phyloP scores from a whole-genome alignment of 306 rosid species.

The Calophaca sinica region DNA sequence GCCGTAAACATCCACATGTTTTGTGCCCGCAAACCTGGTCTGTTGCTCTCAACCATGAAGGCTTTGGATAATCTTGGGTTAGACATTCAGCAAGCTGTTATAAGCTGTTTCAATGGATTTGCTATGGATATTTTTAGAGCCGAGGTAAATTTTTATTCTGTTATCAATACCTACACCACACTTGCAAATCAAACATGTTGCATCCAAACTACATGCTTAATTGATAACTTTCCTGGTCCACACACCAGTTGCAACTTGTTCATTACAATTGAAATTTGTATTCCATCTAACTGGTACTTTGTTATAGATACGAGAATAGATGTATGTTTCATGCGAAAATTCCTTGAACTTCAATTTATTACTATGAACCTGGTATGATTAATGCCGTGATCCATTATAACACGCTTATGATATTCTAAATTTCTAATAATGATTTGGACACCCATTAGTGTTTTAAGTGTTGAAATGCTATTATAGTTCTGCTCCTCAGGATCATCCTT shows the following conservation, averaged over 20 bases:
- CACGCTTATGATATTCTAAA: not conserved
- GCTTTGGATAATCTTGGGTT: conserved; percentile 86
- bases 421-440: conserved; percentile 9
- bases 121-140: conserved; percentile 92
- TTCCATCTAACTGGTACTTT: too few relatives aligned
- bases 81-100: conserved; percentile 94
- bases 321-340: too few relatives aligned
- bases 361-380: too few relatives aligned
- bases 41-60: conserved; percentile 89
- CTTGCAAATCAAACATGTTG: conserved; percentile 16
- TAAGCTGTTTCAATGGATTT: conserved; percentile 96
- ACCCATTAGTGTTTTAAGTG: not conserved
- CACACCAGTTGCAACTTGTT: not conserved
- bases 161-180: conserved; percentile 20
- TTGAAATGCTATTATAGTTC: conserved; percentile 22
- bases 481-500: not conserved
- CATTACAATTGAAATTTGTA: not conserved
- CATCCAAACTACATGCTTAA: not conserved
- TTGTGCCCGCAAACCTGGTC: conserved; percentile 80
- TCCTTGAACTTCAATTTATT: too few relatives aligned
- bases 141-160: conserved; percentile 68
- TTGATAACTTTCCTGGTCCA: not conserved
- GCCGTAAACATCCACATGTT: conserved; percentile 96
- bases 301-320: too few relatives aligned
- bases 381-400: too few relatives aligned